These are phyloP conservation scores for Echinochloa phyllopogon DNA, from an alignment of 176 grass and related monocot genomes.

Conservation along the genomic window DNA sequence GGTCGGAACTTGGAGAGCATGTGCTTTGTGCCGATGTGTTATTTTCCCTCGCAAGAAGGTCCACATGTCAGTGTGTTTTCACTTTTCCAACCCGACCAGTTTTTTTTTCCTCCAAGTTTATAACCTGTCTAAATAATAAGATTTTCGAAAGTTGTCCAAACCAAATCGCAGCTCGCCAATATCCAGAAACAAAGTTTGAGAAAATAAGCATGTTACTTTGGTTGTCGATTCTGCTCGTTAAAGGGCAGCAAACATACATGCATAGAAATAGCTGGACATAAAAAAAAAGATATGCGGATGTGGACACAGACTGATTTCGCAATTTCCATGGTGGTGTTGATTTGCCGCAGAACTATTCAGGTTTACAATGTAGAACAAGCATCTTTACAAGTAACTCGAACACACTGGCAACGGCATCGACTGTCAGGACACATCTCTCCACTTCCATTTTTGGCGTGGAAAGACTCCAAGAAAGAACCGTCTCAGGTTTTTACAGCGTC, in stretches of 20 bases:
- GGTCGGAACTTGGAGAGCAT: constrained; percentile 57
- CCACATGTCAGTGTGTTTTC: neutral
- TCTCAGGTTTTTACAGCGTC: constrained; percentile 45
- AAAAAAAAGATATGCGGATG: neutral
- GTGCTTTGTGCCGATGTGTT: neutral
- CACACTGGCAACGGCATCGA: neutral
- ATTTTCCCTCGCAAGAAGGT: neutral
- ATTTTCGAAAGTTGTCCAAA: neutral
- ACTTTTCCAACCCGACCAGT: neutral
- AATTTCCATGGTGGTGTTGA: constrained; percentile 14
- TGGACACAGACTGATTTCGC: neutral
- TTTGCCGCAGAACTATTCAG: constrained; percentile 9
- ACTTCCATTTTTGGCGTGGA: constrained; percentile 55
- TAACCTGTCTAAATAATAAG: neutral
- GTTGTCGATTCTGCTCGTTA: neutral
- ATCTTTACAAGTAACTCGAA: constrained; percentile 29
- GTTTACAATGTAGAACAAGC: constrained; percentile 17
- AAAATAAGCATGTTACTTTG: neutral
- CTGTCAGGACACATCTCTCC: constrained; percentile 43
- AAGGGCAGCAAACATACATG: neutral
- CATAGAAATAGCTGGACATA: neutral
- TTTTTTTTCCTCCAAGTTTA: neutral
- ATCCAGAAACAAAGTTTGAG: neutral
- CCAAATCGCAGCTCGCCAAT: neutral
- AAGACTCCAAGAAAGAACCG: constrained; percentile 28